phyloP scores from a whole-genome alignment of 352 stramenopile genomes.

The Globisporangium viniferum region DNA sequence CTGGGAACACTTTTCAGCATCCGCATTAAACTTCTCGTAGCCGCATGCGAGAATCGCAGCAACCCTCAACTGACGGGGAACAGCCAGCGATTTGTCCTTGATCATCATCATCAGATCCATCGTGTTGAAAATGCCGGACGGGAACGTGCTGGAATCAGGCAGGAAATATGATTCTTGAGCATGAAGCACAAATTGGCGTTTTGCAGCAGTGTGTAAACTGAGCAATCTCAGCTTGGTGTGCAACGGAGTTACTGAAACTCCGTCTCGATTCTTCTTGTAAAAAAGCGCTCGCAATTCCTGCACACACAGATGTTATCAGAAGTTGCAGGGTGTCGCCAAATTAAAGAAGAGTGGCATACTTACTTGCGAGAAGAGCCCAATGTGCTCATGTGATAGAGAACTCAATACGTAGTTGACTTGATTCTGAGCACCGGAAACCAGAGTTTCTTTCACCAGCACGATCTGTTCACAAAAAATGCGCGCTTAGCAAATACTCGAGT shows the following conservation, averaged over 20 bases:
- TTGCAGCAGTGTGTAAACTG: conserved; percentile 66
- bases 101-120: conserved; percentile 86
- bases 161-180: conserved; percentile 62
- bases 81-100: conserved; percentile 56
- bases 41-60: conserved; percentile 74
- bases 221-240: conserved; percentile 76
- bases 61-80: conserved; percentile 61
- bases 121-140: conserved; percentile 67
- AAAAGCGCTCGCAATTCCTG: conserved; percentile 77
- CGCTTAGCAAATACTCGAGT: neutral
- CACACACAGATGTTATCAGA: neutral
- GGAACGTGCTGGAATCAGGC: conserved; percentile 47
- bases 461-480: conserved; percentile 32
- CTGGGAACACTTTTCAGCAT: conserved; percentile 53
- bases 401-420: conserved; percentile 87
- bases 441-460: conserved; percentile 72
- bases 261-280: conserved; percentile 52
- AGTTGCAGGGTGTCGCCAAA: neutral
- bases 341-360: neutral
- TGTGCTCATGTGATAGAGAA: conserved; percentile 70
- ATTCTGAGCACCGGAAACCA: conserved; percentile 70
- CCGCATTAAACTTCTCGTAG: conserved; percentile 66
- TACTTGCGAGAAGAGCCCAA: conserved; percentile 71
- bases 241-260: conserved; percentile 42
- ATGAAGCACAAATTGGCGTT: conserved; percentile 61